Base-by-base conservation (phyloP, 306 rosid species). In the Rosa persica region DNA sequence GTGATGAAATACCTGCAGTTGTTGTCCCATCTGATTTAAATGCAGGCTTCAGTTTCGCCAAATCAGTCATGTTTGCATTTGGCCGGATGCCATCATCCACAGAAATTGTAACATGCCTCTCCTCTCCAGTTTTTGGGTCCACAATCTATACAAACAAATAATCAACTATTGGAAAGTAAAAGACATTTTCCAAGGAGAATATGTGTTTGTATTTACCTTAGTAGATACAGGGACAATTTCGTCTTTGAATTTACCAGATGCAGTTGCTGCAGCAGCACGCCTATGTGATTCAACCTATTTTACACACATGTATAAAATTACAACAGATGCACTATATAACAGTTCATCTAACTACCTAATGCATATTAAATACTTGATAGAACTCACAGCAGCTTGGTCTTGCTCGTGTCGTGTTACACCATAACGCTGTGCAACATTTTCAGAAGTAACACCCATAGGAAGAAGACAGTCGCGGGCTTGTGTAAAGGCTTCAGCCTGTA, bases 371-470 rank as follows among this genome's bases (percentile, higher is more conserved):
- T 48, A 80, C 58, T 47, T 40, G 8, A 69, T 22, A 54, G 73
- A 66, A 85, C 98, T 91, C 85, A 92, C 98, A 84, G 98, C 98
- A 52, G 98, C 97, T 44, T 74, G 90, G 79, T 95, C 98, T 82
- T 95, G 98, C 87, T 95, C 97, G 79, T 82, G 81, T 84, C 96
- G 87, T 10, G 96, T 92, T 60, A 95, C 92, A 30, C 98, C 97
- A 62, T 86, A 93, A 34, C 87, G 87, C 43, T 83, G 78, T 11
- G 98, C 98, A 43, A 95, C 96, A 84, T 95, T 95, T 84, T 95
- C 98, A 62, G 97, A 95, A 80, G 98, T 95, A 25, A 89, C 64
- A 48, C 98, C 98, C 96, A 95, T 91, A 8, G 98, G 96, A 83
- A 92, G 97, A 85, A 89, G 92, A 71, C 98, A 95, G 77, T 92